Percentiles rank a stretch among this genome's conserved stretches.
These are phyloP conservation scores for Mycosphaerella arachidis DNA, from an alignment of 2,329 filamentous ascomycete species.

Conservation along the genomic window DNA sequence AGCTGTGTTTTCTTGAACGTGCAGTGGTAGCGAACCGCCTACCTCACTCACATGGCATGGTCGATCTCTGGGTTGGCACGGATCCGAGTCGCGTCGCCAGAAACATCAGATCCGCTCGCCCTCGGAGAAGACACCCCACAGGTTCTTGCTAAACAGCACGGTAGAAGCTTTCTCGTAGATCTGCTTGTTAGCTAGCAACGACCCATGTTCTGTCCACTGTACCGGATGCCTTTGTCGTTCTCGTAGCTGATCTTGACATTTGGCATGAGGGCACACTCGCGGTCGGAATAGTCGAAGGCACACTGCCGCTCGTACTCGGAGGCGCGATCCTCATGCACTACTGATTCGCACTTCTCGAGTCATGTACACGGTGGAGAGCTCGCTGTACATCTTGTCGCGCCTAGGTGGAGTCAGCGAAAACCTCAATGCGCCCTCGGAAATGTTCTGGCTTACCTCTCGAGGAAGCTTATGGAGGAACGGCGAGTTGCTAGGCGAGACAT, in stretches of 20 bases:
- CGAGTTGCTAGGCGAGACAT: conserved; percentile 3
- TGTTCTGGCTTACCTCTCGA: neutral
- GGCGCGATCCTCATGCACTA: neutral
- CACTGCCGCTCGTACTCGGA: conserved; percentile 4
- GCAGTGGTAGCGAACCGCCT: neutral
- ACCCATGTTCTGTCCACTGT: conserved; percentile 7
- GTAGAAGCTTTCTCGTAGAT: conserved; percentile 17
- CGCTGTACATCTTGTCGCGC: conserved; percentile 17
- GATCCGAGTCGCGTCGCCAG: conserved; percentile 9
- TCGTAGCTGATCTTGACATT: neutral
- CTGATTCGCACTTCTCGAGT: conserved; percentile 1
- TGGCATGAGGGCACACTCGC: conserved; percentile 9
- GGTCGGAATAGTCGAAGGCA: conserved; percentile 3
- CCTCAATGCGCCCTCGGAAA: neutral
- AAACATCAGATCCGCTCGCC: conserved; percentile 6
- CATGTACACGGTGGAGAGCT: conserved; percentile 9
- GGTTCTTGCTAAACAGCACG: conserved; percentile 18
- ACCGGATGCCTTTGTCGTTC: neutral
- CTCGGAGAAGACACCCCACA: conserved; percentile 9
- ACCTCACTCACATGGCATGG: conserved; percentile 9
- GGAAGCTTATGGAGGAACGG: conserved; percentile 5
- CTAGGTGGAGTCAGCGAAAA: neutral
- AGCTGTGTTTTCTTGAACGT: neutral
- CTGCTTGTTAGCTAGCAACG: conserved; percentile 22
- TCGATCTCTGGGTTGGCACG: neutral